Evolutionary conservation across 164 flowering plant species (phyloP), one percentile per base, ranked within the genome.

Genomic region (Vitis rupestris): DNA sequence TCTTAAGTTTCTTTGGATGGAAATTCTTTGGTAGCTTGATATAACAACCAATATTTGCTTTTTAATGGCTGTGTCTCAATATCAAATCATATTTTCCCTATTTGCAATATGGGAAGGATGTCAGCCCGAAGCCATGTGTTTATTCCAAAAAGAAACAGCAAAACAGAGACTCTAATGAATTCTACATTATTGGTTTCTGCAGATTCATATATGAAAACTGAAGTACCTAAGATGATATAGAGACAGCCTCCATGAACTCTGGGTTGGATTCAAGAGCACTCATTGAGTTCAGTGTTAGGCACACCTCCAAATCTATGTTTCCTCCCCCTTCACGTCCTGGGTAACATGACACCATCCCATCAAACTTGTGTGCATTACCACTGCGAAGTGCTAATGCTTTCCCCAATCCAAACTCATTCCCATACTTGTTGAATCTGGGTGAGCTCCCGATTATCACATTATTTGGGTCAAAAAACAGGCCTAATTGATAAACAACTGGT

Each of bases 271-370:
- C 89, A 15, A 86, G 74, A 50, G 74, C 80, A 1, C 50, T 17
- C 89, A 87, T 83, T 0, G 61, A 30, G 4, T 77, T 70, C 0
- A 82, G 80, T 1, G 69, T 48, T 49, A 86, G 79, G 50, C 83
- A 80, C 1, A 83, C 60, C 70, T 84, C 87, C 59, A 86, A 51
- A 63, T 82, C 86, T 0, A 85, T 67, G 69, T 87, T 87, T 19
- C 91, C 86, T 27, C 84, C 83, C 0, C 86, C 88, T 78, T 81
- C 87, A 1, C 44, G 16, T 31, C 90, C 92, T 0, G 85, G 86
- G 50, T 80, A 79, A 0, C 75, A 58, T 4, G 83, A 59, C 9
- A 85, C 83, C 67, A 79, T 83, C 53, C 92, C 92, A 9, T 79
- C 82, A 53, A 72, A 76, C 66, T 83, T 86, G 50, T 78, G 59